Conservation (phyloP, 192 early-diverging fungal species). For the Chytriomyces sp. region DNA sequence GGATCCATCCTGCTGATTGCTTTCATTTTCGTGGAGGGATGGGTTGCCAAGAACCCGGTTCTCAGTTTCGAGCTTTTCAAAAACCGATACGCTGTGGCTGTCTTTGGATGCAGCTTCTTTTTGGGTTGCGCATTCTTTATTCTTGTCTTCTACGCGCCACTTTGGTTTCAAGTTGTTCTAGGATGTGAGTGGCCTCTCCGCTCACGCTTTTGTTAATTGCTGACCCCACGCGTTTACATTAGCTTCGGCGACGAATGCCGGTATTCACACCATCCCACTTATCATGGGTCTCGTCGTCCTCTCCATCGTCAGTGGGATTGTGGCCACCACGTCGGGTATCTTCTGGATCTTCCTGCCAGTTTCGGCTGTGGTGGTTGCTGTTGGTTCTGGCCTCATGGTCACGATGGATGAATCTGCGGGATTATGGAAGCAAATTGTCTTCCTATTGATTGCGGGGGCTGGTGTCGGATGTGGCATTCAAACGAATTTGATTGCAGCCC, state of each 20-base stretch:
- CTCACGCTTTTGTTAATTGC: background rate
- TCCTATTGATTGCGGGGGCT: slow-evolving; percentile 64
- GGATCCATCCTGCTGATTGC: slow-evolving; percentile 39
- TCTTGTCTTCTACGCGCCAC: slow-evolving; percentile 29
- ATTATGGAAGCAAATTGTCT: slow-evolving; percentile 53
- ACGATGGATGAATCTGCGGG: slow-evolving; percentile 39
- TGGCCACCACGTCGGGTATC: slow-evolving; percentile 54
- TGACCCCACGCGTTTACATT: background rate
- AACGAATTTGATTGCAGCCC: slow-evolving; percentile 69
- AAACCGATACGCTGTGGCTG: slow-evolving; percentile 40
- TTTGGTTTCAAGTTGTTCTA: slow-evolving; percentile 80
- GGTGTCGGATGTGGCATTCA: slow-evolving; percentile 73
- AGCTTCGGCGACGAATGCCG: slow-evolving; percentile 68
- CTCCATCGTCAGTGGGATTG: slow-evolving; percentile 64
- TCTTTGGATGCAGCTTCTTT: slow-evolving; percentile 24
- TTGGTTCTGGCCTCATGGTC: slow-evolving; percentile 21
- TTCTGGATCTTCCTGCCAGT: slow-evolving; percentile 63
- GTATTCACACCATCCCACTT: slow-evolving; percentile 70
- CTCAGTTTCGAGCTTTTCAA: slow-evolving; percentile 64
- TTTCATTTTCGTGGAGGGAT: slow-evolving; percentile 68
- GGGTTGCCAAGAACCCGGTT: slow-evolving; percentile 66
- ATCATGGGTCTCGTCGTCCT: slow-evolving; percentile 56
- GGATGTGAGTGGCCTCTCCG: slow-evolving; percentile 36
- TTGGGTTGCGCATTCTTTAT: slow-evolving; percentile 43
- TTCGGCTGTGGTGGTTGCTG: slow-evolving; percentile 45